Base-by-base conservation (phyloP, 331 rosid genomes). In the Cucumis variabilis region DNA sequence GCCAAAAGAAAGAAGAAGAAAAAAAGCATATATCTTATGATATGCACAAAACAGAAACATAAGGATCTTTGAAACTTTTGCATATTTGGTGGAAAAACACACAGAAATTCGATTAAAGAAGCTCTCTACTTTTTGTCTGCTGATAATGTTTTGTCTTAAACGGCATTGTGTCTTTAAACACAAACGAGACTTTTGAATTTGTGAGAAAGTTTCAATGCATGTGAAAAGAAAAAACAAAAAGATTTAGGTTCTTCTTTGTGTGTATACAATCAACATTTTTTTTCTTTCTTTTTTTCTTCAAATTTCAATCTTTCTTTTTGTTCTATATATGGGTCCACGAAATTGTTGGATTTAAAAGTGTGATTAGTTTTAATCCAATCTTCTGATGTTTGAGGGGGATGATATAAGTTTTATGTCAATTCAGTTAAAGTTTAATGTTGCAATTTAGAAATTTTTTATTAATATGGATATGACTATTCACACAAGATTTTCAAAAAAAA, bases 141-240 rank as follows among this genome's bases (percentile, higher is more conserved):
- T 2, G 41, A 50, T 51, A 78, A 78, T 25, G 83, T 33, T 33
- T 33, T 33, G 37, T 33, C 62, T 62, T 21, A 41, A 41, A 41
- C 46, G 46, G 8, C 46, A 41, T 21, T 20, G 1, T 41, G 8
- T 25, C 60, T 14, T 24, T 7, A 77, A 77, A 14, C 23, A 19
- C 24, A 44, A 13, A 75, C 0, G 6, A 74, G 16, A 73, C 2
- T 33, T 33, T 33, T 72, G 78, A 2, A 33, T 72, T 72, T 33
- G 77, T 69, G 28, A 69, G 44, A 28, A 23, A 70, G 23, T 70
- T 70, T 70, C 76, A 70, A 70, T 70, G 48, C 77, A 71, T 17
- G 76, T 71, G 46, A 41, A 41, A 41, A 41, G 46, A 41, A 41
- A 41, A 41, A 41, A 41, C 11, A 48, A 9, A 48, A 48, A 9